Percentiles rank a stretch among this genome's conserved stretches.
These are phyloP conservation scores for Arachis monticola DNA, from an alignment of 331 rosid species.

Conservation along the genomic window DNA sequence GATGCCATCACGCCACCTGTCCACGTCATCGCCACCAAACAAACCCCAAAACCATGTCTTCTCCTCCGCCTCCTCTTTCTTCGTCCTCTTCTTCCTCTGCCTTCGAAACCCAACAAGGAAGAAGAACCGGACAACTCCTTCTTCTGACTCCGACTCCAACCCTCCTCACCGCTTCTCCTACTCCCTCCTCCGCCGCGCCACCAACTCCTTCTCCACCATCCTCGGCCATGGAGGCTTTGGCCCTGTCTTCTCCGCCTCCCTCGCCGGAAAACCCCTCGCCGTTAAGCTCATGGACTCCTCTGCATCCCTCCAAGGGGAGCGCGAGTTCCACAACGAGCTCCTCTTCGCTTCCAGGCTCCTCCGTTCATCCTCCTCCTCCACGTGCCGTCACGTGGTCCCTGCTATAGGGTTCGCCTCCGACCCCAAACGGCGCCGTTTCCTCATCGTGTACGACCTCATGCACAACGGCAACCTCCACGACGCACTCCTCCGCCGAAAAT, in stretches of 20 bases:
- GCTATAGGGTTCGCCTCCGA: constrained; percentile 80
- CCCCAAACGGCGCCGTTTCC: constrained; percentile 63
- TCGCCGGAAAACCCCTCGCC: constrained; percentile 59
- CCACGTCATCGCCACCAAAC: constrained; percentile 19
- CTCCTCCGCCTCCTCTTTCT: constrained; percentile 48
- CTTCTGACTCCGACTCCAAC: constrained; percentile 62
- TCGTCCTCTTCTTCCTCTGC: constrained; percentile 58
- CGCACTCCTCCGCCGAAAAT: constrained; percentile 63
- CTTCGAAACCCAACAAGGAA: constrained; percentile 49
- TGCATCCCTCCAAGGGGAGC: constrained; percentile 77
- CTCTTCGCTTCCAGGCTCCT: constrained; percentile 71
- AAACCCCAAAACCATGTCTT: constrained; percentile 8
- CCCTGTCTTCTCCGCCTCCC: constrained; percentile 69
- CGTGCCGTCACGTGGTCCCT: constrained; percentile 53
- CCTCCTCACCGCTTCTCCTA: constrained; percentile 69
- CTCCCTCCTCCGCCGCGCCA: constrained; percentile 84
- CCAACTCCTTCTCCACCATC: constrained; percentile 71
- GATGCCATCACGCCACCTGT: constrained; percentile 53
- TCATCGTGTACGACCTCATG: constrained; percentile 82
- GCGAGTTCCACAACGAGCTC: constrained; percentile 92
- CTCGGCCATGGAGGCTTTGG: constrained; percentile 96
- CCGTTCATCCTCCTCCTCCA: neutral
- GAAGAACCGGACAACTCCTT: constrained; percentile 69
- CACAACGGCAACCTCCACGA: constrained; percentile 86
- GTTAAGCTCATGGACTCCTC: constrained; percentile 90